Base-by-base conservation (phyloP, 2,329 filamentous ascomycete species). In the Sporothrix luriei region DNA sequence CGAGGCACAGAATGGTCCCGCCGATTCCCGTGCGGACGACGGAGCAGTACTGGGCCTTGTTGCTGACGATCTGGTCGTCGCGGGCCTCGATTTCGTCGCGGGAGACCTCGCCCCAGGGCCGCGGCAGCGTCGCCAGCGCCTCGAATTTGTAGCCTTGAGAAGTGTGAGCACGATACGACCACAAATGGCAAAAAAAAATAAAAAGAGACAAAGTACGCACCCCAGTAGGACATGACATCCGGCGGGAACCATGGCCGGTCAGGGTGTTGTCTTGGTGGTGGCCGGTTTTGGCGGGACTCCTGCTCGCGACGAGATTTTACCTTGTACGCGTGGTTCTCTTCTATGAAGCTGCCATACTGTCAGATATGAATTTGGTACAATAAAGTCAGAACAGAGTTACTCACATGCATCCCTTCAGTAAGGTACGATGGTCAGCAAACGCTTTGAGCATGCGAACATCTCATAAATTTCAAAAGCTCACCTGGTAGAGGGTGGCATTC, bases 101-200 rank as follows among this genome's bases (percentile, higher is more conserved):
- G 0, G 88, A 82, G 0, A 88, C 90, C 69, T 90, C 86, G 68
- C 85, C 88, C 89, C 94, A 97, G 0, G 90, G 86, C 2, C 84
- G 81, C 2, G 92, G 89, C 4, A 98, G 81, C 1, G 95, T 89
- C 7, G 90, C 88, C 1, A 99, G 80, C 0, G 92, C 91, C 79
- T 99, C 95, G 76, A 99, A 99, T 78, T 99, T 99, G 82, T 99
- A 99, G 48, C 94, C 92, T 94, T 94, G 73, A 92, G 73, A 1
- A 1, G 40, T 24, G 61, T 40, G 26, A 65, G 57, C 6, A 29
- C 40, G 16, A 46, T 10, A 2, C 3, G 4, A 16, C 21, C 29
- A 38, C 70, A 40, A 69, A 38, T 43, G 40, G 14, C 10, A 26
- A 14, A 14, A 1, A 68, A 6, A 16, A 54, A 6, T 11, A 24